phyloP scores from a whole-genome alignment of 148 eudicot genomes.

The Persicaria maculosa region DNA sequence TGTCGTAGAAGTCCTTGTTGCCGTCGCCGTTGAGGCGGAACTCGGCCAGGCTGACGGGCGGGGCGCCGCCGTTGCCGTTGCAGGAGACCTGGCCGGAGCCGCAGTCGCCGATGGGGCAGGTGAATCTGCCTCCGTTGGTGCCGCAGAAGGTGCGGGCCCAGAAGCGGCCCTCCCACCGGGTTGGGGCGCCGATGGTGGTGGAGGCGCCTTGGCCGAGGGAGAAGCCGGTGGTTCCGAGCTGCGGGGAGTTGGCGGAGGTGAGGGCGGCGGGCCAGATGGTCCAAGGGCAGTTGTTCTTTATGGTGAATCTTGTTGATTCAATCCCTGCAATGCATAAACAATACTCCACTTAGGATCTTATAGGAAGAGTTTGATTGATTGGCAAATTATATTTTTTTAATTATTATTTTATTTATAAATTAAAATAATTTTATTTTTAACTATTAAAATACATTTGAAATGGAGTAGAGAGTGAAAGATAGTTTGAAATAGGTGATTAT shows the following conservation, averaged over 20 bases:
- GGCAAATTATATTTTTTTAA: too few relatives aligned
- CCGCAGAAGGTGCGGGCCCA: constrained; percentile 1
- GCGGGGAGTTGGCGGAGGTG: constrained; percentile 29
- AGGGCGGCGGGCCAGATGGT: constrained; percentile 49
- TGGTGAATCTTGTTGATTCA: constrained; percentile 23
- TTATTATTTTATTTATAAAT: too few relatives aligned
- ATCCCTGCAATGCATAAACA: constrained; percentile 21
- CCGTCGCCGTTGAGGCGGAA: constrained; percentile 14
- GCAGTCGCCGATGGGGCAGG: constrained; percentile 15
- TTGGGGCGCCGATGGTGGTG: constrained; percentile 14
- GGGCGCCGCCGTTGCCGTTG: constrained; percentile 7
- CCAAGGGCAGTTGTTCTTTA: constrained; percentile 40
- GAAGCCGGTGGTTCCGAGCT: constrained; percentile 32
- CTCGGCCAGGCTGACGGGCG: constrained; percentile 13
- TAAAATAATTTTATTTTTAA: too few relatives aligned
- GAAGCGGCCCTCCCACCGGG: constrained; percentile 49
- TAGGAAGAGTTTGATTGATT: too few relatives aligned
- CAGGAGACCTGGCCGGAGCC: neutral
- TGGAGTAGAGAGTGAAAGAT: too few relatives aligned
- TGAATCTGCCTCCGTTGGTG: neutral
- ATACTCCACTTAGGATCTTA: too few relatives aligned
- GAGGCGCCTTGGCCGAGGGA: constrained; percentile 21
- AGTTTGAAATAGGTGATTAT: too few relatives aligned
- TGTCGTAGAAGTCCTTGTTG: constrained; percentile 63
- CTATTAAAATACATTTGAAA: too few relatives aligned